Evolutionary conservation across 75 land plant species (phyloP), one percentile per base, ranked within the genome.

Genomic region (Pinus tabuliformis): DNA sequence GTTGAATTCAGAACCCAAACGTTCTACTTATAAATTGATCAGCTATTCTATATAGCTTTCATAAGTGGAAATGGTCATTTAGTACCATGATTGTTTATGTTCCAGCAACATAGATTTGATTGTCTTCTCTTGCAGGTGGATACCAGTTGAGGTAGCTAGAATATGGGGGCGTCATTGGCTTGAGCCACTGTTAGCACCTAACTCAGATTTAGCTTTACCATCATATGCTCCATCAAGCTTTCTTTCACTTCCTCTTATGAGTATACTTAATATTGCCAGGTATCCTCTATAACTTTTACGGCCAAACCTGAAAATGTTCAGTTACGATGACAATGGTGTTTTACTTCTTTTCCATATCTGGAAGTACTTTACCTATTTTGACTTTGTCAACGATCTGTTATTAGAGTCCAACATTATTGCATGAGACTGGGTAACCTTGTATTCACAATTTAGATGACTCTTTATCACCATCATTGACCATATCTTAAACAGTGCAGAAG

Each of bases 81-180:
- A 5, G 20, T 33, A 33, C n/a, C 30, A 4, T 36, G 42, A 17
- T 68, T n/a, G 39, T 20, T 76, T 30, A 66, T 76, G 39, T 42
- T 7, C 17, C 20, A 42, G 2, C 42, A 73, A 36, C 18, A 62
- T 6, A 22, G 21, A 26, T 20, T 30, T 74, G 17, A 15, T 18
- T 21, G 18, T 78, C 45, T 74, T 24, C 9, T 63, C 56, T 80
- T 85, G 59, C 83, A 94, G 97, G 74, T 94, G 97, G 97, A 87
- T 90, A 49, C 92, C 97, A 58, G 58, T 82, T 60, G 90, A 94
- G 79, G 88, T 94, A 79, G 95, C 97, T 11, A 86, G 88, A 56
- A 88, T 90, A 81, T 94, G 97, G 95, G 92, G 91, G 22, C 89
- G 97, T 1, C 92, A 90, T 79, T 90, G 91, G 89, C 82, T 94